Conservation (phyloP, 1,139 yeast genomes). For the Protomyces gravidus region DNA sequence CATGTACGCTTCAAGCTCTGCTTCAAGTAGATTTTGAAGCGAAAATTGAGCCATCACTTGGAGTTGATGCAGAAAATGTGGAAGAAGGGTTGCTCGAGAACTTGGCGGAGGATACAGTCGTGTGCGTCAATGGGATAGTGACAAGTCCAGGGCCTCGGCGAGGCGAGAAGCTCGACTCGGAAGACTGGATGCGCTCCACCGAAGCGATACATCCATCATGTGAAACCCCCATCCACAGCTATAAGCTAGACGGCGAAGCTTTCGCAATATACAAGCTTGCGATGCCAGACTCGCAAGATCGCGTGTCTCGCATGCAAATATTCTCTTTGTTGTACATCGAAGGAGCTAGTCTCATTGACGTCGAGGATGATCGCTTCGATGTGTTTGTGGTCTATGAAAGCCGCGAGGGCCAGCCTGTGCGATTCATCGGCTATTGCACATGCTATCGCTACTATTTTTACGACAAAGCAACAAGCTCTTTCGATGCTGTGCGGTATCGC, state of each 20-base stretch:
- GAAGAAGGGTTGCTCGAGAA: conserved; percentile 52
- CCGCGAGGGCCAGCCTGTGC: conserved; percentile 28
- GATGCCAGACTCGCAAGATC: conserved; percentile 34
- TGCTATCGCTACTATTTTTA: conserved; percentile 82
- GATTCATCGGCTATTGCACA: conserved; percentile 73
- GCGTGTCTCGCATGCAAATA: conserved; percentile 59
- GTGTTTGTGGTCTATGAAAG: conserved; percentile 44
- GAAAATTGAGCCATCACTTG: conserved; percentile 46
- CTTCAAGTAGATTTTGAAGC: conserved; percentile 54
- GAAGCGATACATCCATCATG: conserved; percentile 45
- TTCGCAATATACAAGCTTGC: conserved; percentile 43
- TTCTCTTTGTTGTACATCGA: conserved; percentile 81
- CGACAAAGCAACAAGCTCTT: conserved; percentile 27
- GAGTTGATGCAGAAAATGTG: conserved; percentile 38
- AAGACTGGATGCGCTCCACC: conserved; percentile 41
- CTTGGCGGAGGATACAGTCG: conserved; percentile 51
- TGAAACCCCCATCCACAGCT: conserved; percentile 47
- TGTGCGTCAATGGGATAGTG: neutral
- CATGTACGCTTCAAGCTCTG: neutral
- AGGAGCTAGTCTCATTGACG: conserved; percentile 87
- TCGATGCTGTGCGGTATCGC: conserved; percentile 51
- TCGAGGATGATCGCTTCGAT: conserved; percentile 70
- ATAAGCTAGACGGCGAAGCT: conserved; percentile 42
- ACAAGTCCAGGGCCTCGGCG: conserved; percentile 42
- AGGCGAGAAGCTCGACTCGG: conserved; percentile 65